Evolutionary conservation across 495 filamentous ascomycete species (phyloP), one percentile per base, ranked within the genome.

Genomic region (Aspergillus ostianus): DNA sequence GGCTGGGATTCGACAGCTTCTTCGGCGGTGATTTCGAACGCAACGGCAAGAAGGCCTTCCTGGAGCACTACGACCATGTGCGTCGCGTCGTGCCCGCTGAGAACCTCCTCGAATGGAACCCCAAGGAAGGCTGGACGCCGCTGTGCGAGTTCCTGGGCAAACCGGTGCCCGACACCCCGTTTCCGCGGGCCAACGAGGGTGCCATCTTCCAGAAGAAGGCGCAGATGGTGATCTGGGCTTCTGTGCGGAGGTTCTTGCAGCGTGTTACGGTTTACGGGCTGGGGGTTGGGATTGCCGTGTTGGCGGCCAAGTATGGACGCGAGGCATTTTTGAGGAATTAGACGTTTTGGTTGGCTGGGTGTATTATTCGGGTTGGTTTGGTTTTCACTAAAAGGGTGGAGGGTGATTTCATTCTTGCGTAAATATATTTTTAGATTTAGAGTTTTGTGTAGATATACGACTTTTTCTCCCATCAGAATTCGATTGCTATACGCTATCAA

Each of bases 111-210:
- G 61, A 62, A 52, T 69, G 65, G 30, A 69, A 70, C 50, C 64
- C 75, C 23, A 65, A 68, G 50, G 64, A 74, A 20, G 78, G 76
- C 13, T 79, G 76, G 75, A 71, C 67, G 30, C 72, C 76, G 19
- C 69, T 80, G 30, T 78, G 77, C 41, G 32, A 64, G 23, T 77
- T 77, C 52, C 54, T 80, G 36, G 74, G 67, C 17, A 67, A 64
- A 30, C 51, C 54, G 1, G 55, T 63, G 3, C 62, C 62, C 1
- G 48, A 47, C 1, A 53, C 46, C 17, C 46, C 57, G 4, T 68
- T 68, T 53, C 64, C 66, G 20, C 53, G 55, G 9, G 53, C 45
- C 27, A 60, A 60, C 36, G 47, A 55, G 52, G 53, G 23, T 19
- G 53, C 49, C 15, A 23, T 59, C 17, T 60, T 59, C 26, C 47